phyloP scores from a whole-genome alignment of 2,329 filamentous ascomycete species.

The Hymenoscyphus salicellus region DNA sequence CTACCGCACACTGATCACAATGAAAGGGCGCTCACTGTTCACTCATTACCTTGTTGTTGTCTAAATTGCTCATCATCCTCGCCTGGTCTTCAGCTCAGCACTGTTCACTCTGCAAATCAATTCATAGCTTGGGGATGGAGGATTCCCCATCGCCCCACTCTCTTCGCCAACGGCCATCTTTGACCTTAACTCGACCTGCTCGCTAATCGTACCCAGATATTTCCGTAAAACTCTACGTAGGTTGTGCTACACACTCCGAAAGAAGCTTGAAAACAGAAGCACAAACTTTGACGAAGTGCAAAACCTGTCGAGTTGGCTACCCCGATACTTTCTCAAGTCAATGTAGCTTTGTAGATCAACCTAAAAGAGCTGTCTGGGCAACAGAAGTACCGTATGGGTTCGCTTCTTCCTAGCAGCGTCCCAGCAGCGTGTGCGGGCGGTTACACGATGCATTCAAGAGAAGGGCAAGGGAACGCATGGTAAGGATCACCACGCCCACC shows the following conservation, averaged over 20 bases:
- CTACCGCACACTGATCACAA: neutral
- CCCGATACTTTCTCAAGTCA: neutral
- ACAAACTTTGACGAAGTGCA: neutral
- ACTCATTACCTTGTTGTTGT: neutral
- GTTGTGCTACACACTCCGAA: neutral
- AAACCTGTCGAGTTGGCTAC: neutral
- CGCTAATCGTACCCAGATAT: neutral
- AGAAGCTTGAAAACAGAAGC: neutral
- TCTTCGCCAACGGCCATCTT: neutral
- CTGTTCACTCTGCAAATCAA: neutral
- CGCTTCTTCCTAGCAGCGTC: slow-evolving; percentile 2
- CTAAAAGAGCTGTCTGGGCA: neutral
- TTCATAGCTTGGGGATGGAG: neutral
- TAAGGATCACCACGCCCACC: neutral
- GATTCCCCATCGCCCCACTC: neutral
- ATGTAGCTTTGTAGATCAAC: neutral
- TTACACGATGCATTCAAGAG: slow-evolving; percentile 13
- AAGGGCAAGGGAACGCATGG: neutral
- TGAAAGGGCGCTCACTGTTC: neutral
- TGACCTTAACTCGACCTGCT: neutral
- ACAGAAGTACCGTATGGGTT: slow-evolving; percentile 8
- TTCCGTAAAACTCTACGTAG: neutral
- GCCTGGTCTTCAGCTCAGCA: neutral
- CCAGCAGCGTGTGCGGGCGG: slow-evolving; percentile 5
- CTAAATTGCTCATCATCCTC: neutral